Evolutionary conservation across 768 basidiomycete genomes (phyloP).

Genomic region (Suillus placidus): DNA sequence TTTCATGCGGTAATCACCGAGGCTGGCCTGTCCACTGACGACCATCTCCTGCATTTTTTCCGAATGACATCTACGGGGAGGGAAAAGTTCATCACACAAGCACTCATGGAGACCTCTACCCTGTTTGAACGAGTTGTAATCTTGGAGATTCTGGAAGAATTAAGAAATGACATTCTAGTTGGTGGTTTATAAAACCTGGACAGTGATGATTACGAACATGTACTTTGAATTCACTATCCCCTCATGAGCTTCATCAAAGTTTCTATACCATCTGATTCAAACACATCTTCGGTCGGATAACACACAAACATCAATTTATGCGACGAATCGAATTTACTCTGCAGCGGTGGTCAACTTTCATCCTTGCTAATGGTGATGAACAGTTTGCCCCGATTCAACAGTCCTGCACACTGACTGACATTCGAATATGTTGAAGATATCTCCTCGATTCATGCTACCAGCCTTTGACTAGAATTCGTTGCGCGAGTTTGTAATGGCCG

Average conservation of each 20-base stretch:
- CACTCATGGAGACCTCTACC: background rate
- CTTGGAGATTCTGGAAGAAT: background rate
- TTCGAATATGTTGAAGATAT: constrained; percentile 42
- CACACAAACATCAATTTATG: constrained; percentile 52
- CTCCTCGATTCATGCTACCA: background rate
- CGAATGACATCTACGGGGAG: background rate
- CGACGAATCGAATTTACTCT: constrained; percentile 50
- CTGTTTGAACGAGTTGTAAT: background rate
- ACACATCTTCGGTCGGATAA: constrained; percentile 48
- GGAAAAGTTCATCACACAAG: background rate
- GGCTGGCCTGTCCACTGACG: background rate
- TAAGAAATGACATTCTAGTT: background rate
- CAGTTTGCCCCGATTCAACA: constrained; percentile 43
- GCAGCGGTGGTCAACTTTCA: constrained; percentile 1
- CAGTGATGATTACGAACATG: background rate
- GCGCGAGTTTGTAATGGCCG: constrained; percentile 46
- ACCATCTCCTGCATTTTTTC: background rate
- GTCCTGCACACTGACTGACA: constrained; percentile 41
- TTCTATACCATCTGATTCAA: constrained; percentile 49
- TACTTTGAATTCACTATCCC: constrained; percentile 1
- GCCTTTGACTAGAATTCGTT: constrained; percentile 27
- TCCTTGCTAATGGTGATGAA: background rate
- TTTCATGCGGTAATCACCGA: background rate
- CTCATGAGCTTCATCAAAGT: constrained; percentile 43
- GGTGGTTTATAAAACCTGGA: background rate